Conservation (phyloP, 2,329 filamentous ascomycete genomes). For the Knoxdaviesia capensis region DNA sequence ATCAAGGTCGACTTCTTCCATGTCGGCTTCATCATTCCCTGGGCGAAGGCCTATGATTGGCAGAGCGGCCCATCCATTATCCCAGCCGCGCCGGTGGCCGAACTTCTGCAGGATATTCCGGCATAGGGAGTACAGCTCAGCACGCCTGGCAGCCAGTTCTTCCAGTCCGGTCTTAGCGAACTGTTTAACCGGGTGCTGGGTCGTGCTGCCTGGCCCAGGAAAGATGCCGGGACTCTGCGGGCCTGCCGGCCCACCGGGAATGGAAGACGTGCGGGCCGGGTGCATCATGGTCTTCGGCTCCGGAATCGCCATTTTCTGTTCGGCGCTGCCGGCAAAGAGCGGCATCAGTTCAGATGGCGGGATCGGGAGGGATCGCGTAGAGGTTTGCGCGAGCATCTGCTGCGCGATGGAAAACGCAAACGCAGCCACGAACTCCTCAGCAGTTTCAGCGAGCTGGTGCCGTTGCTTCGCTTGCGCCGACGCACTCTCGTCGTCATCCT, state of each 20-base stretch:
- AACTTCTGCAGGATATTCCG: slow-evolving; percentile 59
- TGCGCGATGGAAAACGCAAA: slow-evolving; percentile 62
- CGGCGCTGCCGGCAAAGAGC: slow-evolving; percentile 20
- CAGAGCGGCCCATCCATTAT: slow-evolving; percentile 50
- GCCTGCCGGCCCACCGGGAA: too few relatives aligned
- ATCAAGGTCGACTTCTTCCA: slow-evolving; percentile 38
- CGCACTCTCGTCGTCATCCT: slow-evolving; percentile 14
- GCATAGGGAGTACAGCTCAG: slow-evolving; percentile 63
- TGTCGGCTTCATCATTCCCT: slow-evolving; percentile 18
- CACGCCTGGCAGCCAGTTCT: slow-evolving; percentile 63
- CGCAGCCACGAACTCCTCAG: slow-evolving; percentile 58
- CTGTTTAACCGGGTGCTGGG: slow-evolving; percentile 17
- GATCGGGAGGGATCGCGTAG: slow-evolving; percentile 46
- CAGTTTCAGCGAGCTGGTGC: slow-evolving; percentile 25
- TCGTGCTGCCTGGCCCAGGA: slow-evolving; percentile 22
- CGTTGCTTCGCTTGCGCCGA: not conserved
- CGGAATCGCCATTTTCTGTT: slow-evolving; percentile 41
- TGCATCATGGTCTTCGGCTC: slow-evolving; percentile 55
- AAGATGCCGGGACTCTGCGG: slow-evolving; percentile 32
- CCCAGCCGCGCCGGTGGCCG: slow-evolving; percentile 55
- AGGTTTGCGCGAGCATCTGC: slow-evolving; percentile 57
- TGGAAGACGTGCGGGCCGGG: slow-evolving; percentile 34
- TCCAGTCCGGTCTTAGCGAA: slow-evolving; percentile 49
- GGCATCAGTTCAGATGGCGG: slow-evolving; percentile 33
- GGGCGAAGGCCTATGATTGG: slow-evolving; percentile 25